A percentile compares a stretch with the other conserved stretches of the same genome.
These are phyloP conservation scores for Suillus weaverae DNA, from an alignment of 768 basidiomycete genomes.

Conservation along the genomic window DNA sequence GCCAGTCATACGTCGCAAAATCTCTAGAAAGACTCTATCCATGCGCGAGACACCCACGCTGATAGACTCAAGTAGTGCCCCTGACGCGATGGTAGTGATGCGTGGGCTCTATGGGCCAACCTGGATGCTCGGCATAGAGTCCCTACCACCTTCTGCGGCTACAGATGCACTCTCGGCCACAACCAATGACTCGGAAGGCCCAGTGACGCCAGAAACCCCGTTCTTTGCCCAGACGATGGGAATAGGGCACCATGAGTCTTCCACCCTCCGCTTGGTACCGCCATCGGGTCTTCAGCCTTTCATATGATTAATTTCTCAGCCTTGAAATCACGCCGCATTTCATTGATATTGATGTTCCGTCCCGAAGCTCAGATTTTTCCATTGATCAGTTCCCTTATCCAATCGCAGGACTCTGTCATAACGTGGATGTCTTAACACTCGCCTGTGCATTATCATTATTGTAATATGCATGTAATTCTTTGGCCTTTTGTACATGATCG, in stretches of 20 bases:
- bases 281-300: constrained; percentile 2
- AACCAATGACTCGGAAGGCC: constrained; percentile 6
- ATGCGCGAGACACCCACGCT: not conserved
- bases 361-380: not conserved
- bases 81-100: not conserved
- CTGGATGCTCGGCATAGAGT: constrained; percentile 5
- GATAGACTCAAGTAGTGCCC: not conserved
- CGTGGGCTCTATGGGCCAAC: constrained; percentile 7
- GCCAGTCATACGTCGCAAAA: constrained; percentile 7
- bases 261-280: constrained; percentile 6
- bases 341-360: not conserved
- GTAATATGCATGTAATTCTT: not conserved
- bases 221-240: not conserved
- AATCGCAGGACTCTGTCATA: not conserved
- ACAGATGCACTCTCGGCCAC: not conserved
- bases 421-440: not conserved
- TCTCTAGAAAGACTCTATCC: constrained; percentile 1
- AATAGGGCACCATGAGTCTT: not conserved
- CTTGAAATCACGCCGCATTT: not conserved
- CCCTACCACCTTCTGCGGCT: not conserved
- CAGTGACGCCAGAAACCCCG: constrained; percentile 5
- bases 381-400: not conserved
- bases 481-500: not conserved
- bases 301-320: not conserved
- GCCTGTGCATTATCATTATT: not conserved